Base-by-base conservation (phyloP, 495 filamentous ascomycete genomes). In the Daldinia concentrica region DNA sequence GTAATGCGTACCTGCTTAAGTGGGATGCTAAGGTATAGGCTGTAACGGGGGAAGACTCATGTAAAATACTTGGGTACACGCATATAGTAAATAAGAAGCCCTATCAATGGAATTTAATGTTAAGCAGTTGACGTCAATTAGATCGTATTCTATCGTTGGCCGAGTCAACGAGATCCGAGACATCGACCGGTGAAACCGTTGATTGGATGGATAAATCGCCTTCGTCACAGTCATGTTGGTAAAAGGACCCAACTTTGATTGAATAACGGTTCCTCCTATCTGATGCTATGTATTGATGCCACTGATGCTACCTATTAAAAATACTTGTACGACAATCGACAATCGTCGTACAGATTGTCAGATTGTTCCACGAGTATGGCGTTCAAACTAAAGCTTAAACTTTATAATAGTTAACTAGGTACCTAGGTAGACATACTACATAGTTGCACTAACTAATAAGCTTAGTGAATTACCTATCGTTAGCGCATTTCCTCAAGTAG, bases 121-220 rank as follows among this genome's bases (percentile, higher is more conserved):
- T 4, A 48, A 48, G 19, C 43, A 50, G 19, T 64, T 67, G 69
- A 72, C 69, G 69, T 67, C 69, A 64, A 72, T 26, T 64, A 57
- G 41, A 64, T 72, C 69, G 61, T 55, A 61, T 64, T 61, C n/a
- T 27, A 36, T 56, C 22, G 36, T 30, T 64, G 32, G 45, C 37
- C 50, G 64, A 64, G 55, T 68, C 69, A 57, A 68, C 54, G 62
- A 68, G 54, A 68, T 41, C 64, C 64, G 32, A 68, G 64, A 72
- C 55, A 64, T 50, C 30, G 27, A 27, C 6, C 30, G 17, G 29
- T 5, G 11, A 41, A 27, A 52, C 6, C 0, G 17, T 41, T 72
- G 64, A 72, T 72, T 72, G 69, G 69, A 17, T 34, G 60, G 69
- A 36, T 72, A 54, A 72, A 61, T 64, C 34, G 26, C 15, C 9